These are phyloP conservation scores for Rhododendron simsii DNA, from an alignment of 148 eudicot species.

Conservation along the genomic window DNA sequence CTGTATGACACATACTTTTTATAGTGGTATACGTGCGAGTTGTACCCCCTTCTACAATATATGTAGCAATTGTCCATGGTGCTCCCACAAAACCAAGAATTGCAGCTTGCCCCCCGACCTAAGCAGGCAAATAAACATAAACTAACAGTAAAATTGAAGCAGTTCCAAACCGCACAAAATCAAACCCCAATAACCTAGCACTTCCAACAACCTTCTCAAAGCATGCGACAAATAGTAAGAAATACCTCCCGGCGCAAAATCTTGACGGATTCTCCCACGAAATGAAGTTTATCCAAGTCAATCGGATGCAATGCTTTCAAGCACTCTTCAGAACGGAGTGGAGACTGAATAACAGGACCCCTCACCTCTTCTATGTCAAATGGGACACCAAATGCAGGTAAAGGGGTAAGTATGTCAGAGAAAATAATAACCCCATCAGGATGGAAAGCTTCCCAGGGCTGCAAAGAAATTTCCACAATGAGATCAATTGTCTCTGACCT, in stretches of 20 bases:
- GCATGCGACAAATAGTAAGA: neutral
- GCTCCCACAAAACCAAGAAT: constrained; percentile 97
- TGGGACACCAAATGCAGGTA: constrained; percentile 97
- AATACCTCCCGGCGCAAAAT: constrained; percentile 75
- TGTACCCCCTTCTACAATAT: constrained; percentile 94
- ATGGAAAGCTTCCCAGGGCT: constrained; percentile 97
- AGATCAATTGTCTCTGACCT: constrained; percentile 99
- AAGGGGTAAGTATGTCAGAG: constrained; percentile 97
- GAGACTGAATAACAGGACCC: constrained; percentile 96
- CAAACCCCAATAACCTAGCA: neutral
- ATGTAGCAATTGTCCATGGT: constrained; percentile 97
- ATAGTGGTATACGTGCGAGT: constrained; percentile 88
- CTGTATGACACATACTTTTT: constrained; percentile 92
- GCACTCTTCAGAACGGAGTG: constrained; percentile 75
- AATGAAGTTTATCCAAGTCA: constrained; percentile 71
- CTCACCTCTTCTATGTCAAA: constrained; percentile 97
- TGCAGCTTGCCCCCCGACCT: constrained; percentile 90
- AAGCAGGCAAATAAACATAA: constrained; percentile 9
- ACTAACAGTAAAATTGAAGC: neutral
- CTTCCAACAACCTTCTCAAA: neutral
- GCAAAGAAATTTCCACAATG: constrained; percentile 98
- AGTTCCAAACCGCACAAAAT: neutral
- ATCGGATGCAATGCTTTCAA: constrained; percentile 77
- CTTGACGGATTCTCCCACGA: constrained; percentile 80
- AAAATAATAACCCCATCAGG: constrained; percentile 98